Percentiles rank a stretch among this genome's conserved stretches.
phyloP scores from a whole-genome alignment of 1,139 yeast genomes.

The Magnusiomyces suaveolens region DNA sequence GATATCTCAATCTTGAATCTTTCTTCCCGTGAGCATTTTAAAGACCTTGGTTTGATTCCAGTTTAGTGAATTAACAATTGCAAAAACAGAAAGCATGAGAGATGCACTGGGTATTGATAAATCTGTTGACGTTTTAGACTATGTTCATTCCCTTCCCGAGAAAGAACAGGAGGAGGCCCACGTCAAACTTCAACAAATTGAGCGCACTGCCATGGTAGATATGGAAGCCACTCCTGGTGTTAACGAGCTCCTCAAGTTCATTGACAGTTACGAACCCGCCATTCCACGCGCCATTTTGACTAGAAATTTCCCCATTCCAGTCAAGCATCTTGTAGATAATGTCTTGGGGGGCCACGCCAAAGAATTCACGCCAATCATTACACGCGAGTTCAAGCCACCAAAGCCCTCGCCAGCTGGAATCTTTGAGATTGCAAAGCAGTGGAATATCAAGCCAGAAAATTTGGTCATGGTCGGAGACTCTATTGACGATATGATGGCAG shows the following conservation, averaged over 20 bases:
- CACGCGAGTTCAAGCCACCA: slow-evolving; percentile 54
- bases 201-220: slow-evolving; percentile 46
- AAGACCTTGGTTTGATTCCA: no score
- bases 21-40: no score
- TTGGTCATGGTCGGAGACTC: slow-evolving; percentile 66
- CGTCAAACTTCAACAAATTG: slow-evolving; percentile 40
- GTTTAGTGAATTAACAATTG: no score
- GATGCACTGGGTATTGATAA: slow-evolving; percentile 43
- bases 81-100: slow-evolving; percentile 44
- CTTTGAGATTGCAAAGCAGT: slow-evolving; percentile 40
- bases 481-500: slow-evolving; percentile 53
- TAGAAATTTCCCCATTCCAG: slow-evolving; percentile 38
- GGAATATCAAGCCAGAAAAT: slow-evolving; percentile 38
- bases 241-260: slow-evolving; percentile 28
- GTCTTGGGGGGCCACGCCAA: not conserved
- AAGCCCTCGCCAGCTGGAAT: slow-evolving; percentile 57
- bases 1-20: not conserved
- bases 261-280: slow-evolving; percentile 24
- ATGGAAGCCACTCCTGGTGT: slow-evolving; percentile 47
- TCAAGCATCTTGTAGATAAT: slow-evolving; percentile 9
- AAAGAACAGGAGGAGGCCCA: slow-evolving; percentile 38
- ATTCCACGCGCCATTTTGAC: slow-evolving; percentile 50
- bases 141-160: slow-evolving; percentile 37
- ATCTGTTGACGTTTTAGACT: slow-evolving; percentile 42
- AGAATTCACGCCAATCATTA: slow-evolving; percentile 27